These are phyloP conservation scores for Saturnispora sekii DNA, from an alignment of 805 yeast genomes.

Conservation along the genomic window DNA sequence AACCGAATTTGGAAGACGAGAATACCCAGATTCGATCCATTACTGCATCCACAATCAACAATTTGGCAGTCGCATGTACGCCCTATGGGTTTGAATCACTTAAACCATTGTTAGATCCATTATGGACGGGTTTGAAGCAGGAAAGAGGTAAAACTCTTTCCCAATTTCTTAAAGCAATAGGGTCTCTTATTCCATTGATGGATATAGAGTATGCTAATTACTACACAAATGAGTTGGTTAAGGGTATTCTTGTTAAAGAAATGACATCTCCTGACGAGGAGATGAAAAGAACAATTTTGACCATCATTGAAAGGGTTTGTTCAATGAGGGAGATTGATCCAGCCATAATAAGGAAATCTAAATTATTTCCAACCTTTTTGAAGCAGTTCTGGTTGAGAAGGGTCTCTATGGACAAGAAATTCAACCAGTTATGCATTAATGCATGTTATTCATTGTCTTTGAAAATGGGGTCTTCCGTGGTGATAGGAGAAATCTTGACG, in stretches of 20 bases:
- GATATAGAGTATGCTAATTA: constrained; percentile 69
- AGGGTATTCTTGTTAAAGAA: constrained; percentile 54
- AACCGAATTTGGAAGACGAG: constrained; percentile 54
- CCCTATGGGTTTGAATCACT: constrained; percentile 92
- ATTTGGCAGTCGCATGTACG: constrained; percentile 68
- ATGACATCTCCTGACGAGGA: constrained; percentile 80
- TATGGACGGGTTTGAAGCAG: constrained; percentile 69
- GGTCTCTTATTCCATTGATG: constrained; percentile 78
- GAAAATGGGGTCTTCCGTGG: constrained; percentile 53
- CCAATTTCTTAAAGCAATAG: constrained; percentile 67
- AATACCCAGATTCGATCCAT: constrained; percentile 56
- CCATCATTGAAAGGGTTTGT: constrained; percentile 59
- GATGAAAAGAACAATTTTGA: constrained; percentile 65
- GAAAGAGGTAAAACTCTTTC: constrained; percentile 76
- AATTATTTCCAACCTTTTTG: constrained; percentile 50
- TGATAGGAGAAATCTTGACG: constrained; percentile 47
- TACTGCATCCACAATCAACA: constrained; percentile 62
- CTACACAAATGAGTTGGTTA: constrained; percentile 64
- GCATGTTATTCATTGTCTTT: constrained; percentile 61
- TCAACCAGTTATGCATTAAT: constrained; percentile 53
- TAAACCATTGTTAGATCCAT: constrained; percentile 59
- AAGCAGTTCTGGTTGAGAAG: constrained; percentile 75
- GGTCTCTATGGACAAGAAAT: constrained; percentile 56
- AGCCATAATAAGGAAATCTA: constrained; percentile 38
- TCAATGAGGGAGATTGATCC: constrained; percentile 47